A percentile compares a stretch with the other conserved stretches of the same genome.
Conservation (phyloP, 2,329 filamentous ascomycete genomes). For the Fusarium secorum region DNA sequence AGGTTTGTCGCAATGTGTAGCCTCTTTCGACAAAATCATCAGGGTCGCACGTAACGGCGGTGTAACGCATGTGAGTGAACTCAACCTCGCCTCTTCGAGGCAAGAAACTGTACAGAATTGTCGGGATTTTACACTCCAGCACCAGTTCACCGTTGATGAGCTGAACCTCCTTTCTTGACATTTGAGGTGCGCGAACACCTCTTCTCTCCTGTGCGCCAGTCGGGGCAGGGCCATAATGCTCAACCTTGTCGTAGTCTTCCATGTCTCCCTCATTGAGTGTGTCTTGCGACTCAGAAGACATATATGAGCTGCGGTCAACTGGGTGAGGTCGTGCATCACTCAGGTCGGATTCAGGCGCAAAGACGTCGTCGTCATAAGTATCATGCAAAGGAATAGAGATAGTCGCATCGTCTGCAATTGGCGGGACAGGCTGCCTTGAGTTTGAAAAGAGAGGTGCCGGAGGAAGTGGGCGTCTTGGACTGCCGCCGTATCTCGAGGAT, state of each 20-base stretch:
- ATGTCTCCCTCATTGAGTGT: constrained; percentile 59
- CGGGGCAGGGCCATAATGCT: constrained; percentile 88
- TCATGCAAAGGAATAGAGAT: constrained; percentile 75
- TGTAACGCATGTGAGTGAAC: constrained; percentile 99
- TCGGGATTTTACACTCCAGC: constrained; percentile 98
- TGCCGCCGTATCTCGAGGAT: constrained; percentile 86
- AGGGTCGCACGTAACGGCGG: constrained; percentile 96
- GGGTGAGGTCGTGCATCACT: constrained; percentile 59
- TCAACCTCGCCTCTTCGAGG: constrained; percentile 92
- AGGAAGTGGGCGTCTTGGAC: constrained; percentile 84
- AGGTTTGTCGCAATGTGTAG: constrained; percentile 92
- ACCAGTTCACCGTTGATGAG: constrained; percentile 98
- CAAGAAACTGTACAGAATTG: constrained; percentile 95
- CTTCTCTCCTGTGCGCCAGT: constrained; percentile 85
- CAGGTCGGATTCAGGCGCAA: constrained; percentile 68
- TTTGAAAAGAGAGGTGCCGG: constrained; percentile 84
- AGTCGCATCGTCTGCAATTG: constrained; percentile 72
- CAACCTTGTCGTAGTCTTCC: constrained; percentile 64
- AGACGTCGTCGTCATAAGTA: constrained; percentile 72
- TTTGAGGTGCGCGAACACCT: constrained; percentile 85
- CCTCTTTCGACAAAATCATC: constrained; percentile 90
- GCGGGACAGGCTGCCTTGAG: constrained; percentile 57
- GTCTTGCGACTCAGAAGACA: constrained; percentile 57
- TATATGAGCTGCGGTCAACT: constrained; percentile 66
- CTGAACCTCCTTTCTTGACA: constrained; percentile 91